Evolutionary conservation across 768 basidiomycete species (phyloP), one percentile per base, ranked within the genome.

Genomic region (Amanita subjunquillea): DNA sequence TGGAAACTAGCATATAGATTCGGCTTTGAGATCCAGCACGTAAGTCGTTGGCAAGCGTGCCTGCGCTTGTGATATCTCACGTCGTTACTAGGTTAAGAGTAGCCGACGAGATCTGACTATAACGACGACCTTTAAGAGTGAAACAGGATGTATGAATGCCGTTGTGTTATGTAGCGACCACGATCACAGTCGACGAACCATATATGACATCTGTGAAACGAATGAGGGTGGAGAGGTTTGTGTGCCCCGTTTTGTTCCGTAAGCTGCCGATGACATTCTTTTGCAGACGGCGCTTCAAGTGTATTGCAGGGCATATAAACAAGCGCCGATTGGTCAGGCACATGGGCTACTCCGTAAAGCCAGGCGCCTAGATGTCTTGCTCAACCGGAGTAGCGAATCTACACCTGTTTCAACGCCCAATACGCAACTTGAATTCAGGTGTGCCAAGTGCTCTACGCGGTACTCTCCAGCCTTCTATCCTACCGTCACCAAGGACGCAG

Each of bases 281-380:
- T 22, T 58, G 37, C 57, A 96, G 93, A 91, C 91, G 8, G 88
- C 91, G 0, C 75, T 97, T 17, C 91, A 96, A 68, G 82, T 89
- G 10, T 98, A 89, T 64, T 85, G 85, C 50, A 79, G 79, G 55
- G 75, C 79, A 9, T 94, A 92, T 73, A 98, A 98, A 66, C 85
- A 85, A 60, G 83, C 85, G 6, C 72, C 75, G 1, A 69, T 83
- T 2, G 71, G 72, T 10, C 83, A 87, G 59, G 82, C 90, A 2
- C 91, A 95, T 63, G 87, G 82, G 2, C 76, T 94, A 5, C 77
- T 96, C 23, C 87, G 95, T 48, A 94, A 94, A 67, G 93, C 93
- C 6, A 80, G 81, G 15, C 80, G 91, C 15, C 72, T 97, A 17
- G 95, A 97, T 62, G 69, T 71, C 43, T 70, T 92, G 56, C 78